These are phyloP conservation scores for Hypomyces rosellus DNA, from an alignment of 2,329 filamentous ascomycete species.

Conservation along the genomic window DNA sequence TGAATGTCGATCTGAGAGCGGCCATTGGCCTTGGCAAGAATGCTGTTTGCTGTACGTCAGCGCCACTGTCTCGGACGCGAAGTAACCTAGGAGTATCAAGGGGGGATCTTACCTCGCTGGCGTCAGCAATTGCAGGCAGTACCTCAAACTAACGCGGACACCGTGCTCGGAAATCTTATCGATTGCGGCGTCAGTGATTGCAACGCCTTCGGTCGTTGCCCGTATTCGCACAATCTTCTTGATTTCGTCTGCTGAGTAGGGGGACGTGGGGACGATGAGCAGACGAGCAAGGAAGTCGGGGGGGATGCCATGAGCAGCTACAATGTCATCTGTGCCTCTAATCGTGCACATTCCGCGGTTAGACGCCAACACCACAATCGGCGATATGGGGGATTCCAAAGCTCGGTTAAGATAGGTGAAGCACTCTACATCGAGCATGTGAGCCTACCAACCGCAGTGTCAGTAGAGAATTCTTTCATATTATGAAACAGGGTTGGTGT, in stretches of 20 bases:
- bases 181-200: conserved; percentile 73
- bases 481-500: conserved; percentile 9
- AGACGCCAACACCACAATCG: conserved; percentile 94
- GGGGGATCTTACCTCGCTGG: conserved; percentile 59
- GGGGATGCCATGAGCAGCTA: conserved; percentile 88
- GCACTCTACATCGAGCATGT: conserved; percentile 99
- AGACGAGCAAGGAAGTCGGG: conserved; percentile 89
- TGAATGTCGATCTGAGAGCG: conserved; percentile 68
- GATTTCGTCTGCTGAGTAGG: conserved; percentile 84
- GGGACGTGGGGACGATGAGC: conserved; percentile 90
- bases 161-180: conserved; percentile 84
- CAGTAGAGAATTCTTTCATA: conserved; percentile 8
- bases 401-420: conserved; percentile 98
- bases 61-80: conserved; percentile 24
- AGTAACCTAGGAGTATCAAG: conserved; percentile 2
- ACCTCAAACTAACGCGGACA: conserved; percentile 81
- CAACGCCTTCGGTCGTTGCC: conserved; percentile 72
- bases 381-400: conserved; percentile 89
- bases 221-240: conserved; percentile 85
- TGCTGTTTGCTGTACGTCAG: conserved; percentile 46
- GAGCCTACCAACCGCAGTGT: conserved; percentile 55
- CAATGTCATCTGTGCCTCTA: conserved; percentile 74
- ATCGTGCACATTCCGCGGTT: conserved; percentile 94
- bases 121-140: conserved; percentile 86
- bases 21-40: conserved; percentile 80